Base-by-base conservation (phyloP, 2,329 filamentous ascomycete genomes). In the Colletotrichum costaricense region DNA sequence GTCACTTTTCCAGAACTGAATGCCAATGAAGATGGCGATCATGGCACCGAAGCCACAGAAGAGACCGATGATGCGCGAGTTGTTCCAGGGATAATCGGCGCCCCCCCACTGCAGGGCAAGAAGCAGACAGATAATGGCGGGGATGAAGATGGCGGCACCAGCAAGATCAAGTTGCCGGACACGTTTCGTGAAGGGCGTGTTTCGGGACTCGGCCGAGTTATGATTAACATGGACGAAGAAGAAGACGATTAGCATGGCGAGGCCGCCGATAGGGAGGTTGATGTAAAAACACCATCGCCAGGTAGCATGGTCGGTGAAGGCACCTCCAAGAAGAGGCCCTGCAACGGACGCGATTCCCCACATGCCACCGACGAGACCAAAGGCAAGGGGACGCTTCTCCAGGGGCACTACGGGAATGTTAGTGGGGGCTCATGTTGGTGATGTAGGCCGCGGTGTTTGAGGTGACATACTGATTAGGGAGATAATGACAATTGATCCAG, bases 71-170 rank as follows among this genome's bases (percentile, higher is more conserved):
- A 90, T 82, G 28, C 80, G 81, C 12, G 84, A 79, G 79, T 82
- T 84, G 71, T 78, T 82, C 89, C 89, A 91, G 4, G 88, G 63
- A 67, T 88, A 86, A 28, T 85, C 78, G 49, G 85, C 81, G 8
- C 89, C 89, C 14, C 88, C 89, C 86, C 87, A 91, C 76, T 91
- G 86, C 54, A 91, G 81, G 8, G 88, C 89, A 3, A 91, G 82
- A 8, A 91, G 80, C 14, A 90, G 81, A 75, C 85, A 87, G 73
- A 90, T 78, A 60, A 90, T 83, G 52, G 85, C 84, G 1, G 88
- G 87, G 33, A 89, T 83, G 76, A 90, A 84, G 70, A 89, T 80
- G n/a, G 79, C 78, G 2, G 86, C 85, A 30, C 89, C 88, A 11
- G 98, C 42, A 22, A 88, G 78, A 76, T 91, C 89, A 58, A 90